Evolutionary conservation across 176 grass and related monocot genomes (phyloP), one percentile per base, ranked within the genome.

Genomic region (Avena eriantha): DNA sequence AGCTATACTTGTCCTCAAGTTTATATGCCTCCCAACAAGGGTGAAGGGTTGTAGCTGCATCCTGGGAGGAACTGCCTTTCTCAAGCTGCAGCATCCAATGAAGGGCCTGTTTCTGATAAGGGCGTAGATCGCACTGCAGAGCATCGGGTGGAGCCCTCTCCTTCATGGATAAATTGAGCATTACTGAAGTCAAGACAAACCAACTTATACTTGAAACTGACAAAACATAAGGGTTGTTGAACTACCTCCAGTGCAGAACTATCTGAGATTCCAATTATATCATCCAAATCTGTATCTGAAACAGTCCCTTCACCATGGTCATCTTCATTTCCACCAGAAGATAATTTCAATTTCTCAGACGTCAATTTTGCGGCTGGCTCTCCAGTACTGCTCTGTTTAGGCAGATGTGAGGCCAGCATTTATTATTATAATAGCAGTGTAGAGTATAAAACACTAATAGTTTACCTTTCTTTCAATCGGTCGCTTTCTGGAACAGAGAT

Each of bases 61-160:
- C 93, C 83, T 93, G 85, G 60, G 58, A 94, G 74, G 80, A 92
- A 75, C 88, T 83, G 51, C 92, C 88, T 90, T 94, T 91, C 88
- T 98, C 96, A 78, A 94, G 73, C 69, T 91, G 93, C 67, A 94
- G 41, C 96, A 98, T 98, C 96, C 96, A 98, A 55, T 95, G 88
- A 85, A 98, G 92, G 76, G 96, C 96, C 82, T 98, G 96, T 83
- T 98, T 98, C 78, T 96, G 96, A 80, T 98, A 98, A 80, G 93
- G 87, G 46, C 92, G 93, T 76, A 98, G 69, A 66, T 98, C 92
- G 53, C 96, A 98, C 22, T 85, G 84, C 86, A 98, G 64, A 89
- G 79, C 83, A 39, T 88, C 92, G 59, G 92, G 92, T n/a, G 92
- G 86, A 33, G 18, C 85, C 86, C 84, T 92, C 88, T 96, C 93